Evolutionary conservation across 768 basidiomycete species (phyloP), one percentile per base, ranked within the genome.

Genomic region (Pleurotus pulmonarius): DNA sequence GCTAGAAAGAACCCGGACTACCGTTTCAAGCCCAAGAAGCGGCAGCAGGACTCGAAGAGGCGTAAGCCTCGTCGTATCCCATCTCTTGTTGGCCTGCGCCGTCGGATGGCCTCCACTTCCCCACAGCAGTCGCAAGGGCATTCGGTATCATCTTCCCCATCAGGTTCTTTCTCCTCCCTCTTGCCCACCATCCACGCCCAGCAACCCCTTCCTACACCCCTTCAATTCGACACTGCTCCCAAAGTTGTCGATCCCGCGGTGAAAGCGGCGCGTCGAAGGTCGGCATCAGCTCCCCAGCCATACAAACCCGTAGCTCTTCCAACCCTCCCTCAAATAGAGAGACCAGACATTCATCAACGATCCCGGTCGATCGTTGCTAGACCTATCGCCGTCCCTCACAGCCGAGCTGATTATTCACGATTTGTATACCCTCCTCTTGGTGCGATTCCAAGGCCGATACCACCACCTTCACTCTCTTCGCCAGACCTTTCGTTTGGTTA

Each of bases 1-100:
- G 77, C 78, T 7, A 72, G 74, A 12, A 66, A 72, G 51, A 73
- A 89, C 60, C 88, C 88, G 0, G 69, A 82, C 60, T 90, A 89
- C 67, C 79, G 79, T 48, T 90, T 82, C 65, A 75, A 79, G 16
- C 88, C 88, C 9, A 67, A 73, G 70, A 79, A 77, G 65, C 72
- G 73, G 38, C 66, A 63, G 40, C 49, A 49, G 0, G 65, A 60
- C 16, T 63, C 67, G 46, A 71, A 53, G 22, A 39, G 39, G 25
- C 34, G 51, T 11, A 41, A 41, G 39, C 39, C 37, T 39, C 38
- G 34, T n/a, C 51, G 39, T 13, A 66, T 56, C 66, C 66, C 61
- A 58, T 59, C 34, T 37, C 60, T 55, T 61, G 66, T 9, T 46
- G 69, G 59, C 7, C 58, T 47, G 29, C 59, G 56, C 61, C 59